phyloP scores from a whole-genome alignment of 2,329 filamentous ascomycete genomes.

The Colletotrichum tanaceti region DNA sequence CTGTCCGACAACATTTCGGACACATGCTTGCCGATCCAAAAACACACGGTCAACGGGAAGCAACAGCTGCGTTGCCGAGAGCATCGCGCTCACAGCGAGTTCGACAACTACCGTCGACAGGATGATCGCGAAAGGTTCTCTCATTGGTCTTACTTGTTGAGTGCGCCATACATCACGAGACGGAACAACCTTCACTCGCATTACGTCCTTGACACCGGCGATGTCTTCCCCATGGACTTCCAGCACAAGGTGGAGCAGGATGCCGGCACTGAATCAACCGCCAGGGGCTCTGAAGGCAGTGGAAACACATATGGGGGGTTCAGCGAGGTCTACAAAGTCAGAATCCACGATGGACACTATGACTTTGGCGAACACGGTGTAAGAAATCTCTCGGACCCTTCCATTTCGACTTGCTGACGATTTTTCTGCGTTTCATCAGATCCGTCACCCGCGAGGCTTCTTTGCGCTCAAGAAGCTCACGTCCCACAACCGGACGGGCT shows the following conservation, averaged over 20 bases:
- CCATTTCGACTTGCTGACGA: neutral
- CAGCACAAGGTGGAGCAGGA: conserved; percentile 10
- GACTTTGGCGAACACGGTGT: conserved; percentile 31
- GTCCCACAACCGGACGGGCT: neutral
- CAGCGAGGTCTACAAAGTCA: conserved; percentile 29
- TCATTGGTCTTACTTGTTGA: conserved; percentile 12
- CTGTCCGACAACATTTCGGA: neutral
- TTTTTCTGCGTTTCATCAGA: neutral
- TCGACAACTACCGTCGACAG: conserved; percentile 12
- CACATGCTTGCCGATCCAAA: conserved; percentile 3
- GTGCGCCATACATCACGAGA: conserved; percentile 14
- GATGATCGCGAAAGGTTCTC: neutral
- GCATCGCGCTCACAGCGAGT: neutral
- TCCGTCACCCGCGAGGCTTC: conserved; percentile 23
- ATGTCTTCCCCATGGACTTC: conserved; percentile 28
- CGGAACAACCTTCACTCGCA: neutral
- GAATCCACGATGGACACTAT: conserved; percentile 23
- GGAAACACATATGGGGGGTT: conserved; percentile 22
- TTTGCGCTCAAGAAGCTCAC: conserved; percentile 35
- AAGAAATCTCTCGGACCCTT: neutral
- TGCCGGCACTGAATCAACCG: neutral
- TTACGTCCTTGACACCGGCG: conserved; percentile 18
- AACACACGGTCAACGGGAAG: neutral
- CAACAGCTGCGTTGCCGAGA: neutral
- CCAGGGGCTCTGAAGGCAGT: neutral